phyloP scores from a whole-genome alignment of 2,329 filamentous ascomycete species.

The Eurotiales sp. region DNA sequence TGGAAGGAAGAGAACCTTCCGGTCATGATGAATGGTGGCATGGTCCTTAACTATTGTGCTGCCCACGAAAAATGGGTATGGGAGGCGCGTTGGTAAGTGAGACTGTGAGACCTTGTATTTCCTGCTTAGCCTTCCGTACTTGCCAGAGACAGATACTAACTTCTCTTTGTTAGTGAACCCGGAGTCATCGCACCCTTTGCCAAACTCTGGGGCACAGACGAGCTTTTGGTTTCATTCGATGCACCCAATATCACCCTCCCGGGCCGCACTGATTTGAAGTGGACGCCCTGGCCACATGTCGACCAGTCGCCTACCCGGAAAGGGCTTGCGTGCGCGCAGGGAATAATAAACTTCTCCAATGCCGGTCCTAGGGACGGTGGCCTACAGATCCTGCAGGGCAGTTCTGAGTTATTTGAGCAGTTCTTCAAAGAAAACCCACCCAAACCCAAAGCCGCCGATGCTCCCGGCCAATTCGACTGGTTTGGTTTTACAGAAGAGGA shows the following conservation, averaged over 20 bases:
- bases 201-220: not conserved
- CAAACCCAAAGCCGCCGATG: not conserved
- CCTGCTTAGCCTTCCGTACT: no score
- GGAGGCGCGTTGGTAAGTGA: no score
- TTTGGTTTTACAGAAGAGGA: not conserved
- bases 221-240: not conserved
- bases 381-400: not conserved
- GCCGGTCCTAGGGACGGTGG: not conserved
- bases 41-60: no score
- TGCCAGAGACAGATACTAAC: no score
- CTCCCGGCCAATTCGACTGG: not conserved
- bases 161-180: no score
- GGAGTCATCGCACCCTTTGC: not conserved
- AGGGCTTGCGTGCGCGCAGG: not conserved
- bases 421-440: not conserved
- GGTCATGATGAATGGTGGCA: no score
- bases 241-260: not conserved
- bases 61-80: no score
- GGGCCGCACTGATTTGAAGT: not conserved
- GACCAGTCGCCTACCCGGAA: not conserved
- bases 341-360: not conserved
- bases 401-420: not conserved
- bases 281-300: not conserved
- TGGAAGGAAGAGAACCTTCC: no score
- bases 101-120: no score